Conservation (phyloP, 495 filamentous ascomycete species). For the Aspergillus indologenus region DNA sequence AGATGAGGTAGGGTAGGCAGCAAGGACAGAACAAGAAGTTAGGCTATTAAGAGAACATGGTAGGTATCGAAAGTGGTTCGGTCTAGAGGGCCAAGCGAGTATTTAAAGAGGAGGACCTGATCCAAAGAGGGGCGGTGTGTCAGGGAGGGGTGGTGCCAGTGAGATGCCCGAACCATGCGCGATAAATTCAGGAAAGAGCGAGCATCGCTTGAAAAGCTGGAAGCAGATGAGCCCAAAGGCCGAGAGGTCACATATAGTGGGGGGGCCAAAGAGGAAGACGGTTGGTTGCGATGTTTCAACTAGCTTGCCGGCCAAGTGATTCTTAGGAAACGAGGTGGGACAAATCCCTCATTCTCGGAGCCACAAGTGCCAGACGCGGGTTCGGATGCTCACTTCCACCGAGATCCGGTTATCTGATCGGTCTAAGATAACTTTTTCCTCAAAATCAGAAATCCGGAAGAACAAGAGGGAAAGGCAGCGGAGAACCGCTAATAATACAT, state of each 20-base stretch:
- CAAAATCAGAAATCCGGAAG: conserved; percentile 12
- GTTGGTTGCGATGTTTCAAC: conserved; percentile 16
- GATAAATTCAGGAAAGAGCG: conserved; percentile 13
- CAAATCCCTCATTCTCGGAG: conserved; percentile 14
- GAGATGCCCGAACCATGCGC: conserved; percentile 24
- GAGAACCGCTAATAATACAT: conserved; percentile 3
- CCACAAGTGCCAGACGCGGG: conserved; percentile 14
- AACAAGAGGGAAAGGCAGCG: conserved; percentile 2
- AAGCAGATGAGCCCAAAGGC: conserved; percentile 14
- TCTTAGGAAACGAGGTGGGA: conserved; percentile 14
- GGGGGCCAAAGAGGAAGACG: conserved; percentile 14
- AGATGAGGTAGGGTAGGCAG: conserved; percentile 19
- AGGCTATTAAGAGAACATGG: conserved; percentile 23
- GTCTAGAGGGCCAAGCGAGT: conserved; percentile 14
- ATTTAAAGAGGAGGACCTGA: conserved; percentile 19
- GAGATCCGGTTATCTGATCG: conserved; percentile 42
- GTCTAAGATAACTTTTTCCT: conserved; percentile 39
- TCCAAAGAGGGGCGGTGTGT: conserved; percentile 32
- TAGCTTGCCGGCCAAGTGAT: conserved; percentile 13
- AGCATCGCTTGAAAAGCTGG: conserved; percentile 22
- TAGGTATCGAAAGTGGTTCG: conserved; percentile 15
- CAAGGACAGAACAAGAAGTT: conserved; percentile 2
- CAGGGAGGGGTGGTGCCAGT: conserved; percentile 32
- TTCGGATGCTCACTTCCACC: conserved; percentile 25
- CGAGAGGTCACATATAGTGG: conserved; percentile 5